phyloP scores from a whole-genome alignment of 2,329 filamentous ascomycete species.

The Diaporthe sp. region DNA sequence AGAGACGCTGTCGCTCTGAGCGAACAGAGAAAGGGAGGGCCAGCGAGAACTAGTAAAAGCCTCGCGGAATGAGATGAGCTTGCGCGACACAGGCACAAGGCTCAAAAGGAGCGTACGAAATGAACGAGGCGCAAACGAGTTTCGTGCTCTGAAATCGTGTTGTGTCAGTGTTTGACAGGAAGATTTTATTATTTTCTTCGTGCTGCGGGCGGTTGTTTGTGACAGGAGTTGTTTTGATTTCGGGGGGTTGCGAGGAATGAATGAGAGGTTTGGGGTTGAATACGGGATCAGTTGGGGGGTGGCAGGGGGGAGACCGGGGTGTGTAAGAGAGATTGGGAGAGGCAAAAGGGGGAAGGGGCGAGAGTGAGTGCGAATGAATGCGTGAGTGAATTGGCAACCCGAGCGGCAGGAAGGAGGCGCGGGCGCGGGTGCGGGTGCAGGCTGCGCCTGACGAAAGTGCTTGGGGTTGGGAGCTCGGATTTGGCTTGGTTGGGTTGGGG shows the following conservation, averaged over 20 bases:
- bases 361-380: conserved; percentile 36
- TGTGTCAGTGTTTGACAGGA: conserved; percentile 35
- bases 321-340: conserved; percentile 48
- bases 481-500: conserved; percentile 16
- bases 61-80: conserved; percentile 47
- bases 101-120: conserved; percentile 52
- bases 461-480: conserved; percentile 21
- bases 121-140: conserved; percentile 46
- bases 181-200: conserved; percentile 1
- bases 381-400: conserved; percentile 29
- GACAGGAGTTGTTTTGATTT: conserved; percentile 37
- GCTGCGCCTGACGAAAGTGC: conserved; percentile 17
- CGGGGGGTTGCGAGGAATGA: conserved; percentile 30
- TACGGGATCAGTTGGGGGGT: conserved; percentile 38
- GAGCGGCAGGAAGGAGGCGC: conserved; percentile 46
- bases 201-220: conserved; percentile 32
- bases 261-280: conserved; percentile 43
- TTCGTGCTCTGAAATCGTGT: conserved; percentile 32
- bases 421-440: conserved; percentile 40
- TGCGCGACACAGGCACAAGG: conserved; percentile 44
- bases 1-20: conserved; percentile 13
- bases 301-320: conserved; percentile 44
- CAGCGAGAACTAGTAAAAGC: conserved; percentile 64
- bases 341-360: conserved; percentile 39
- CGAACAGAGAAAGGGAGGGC: conserved; percentile 19